Conservation (phyloP, 805 yeast genomes). For the Novakomyces olei region DNA sequence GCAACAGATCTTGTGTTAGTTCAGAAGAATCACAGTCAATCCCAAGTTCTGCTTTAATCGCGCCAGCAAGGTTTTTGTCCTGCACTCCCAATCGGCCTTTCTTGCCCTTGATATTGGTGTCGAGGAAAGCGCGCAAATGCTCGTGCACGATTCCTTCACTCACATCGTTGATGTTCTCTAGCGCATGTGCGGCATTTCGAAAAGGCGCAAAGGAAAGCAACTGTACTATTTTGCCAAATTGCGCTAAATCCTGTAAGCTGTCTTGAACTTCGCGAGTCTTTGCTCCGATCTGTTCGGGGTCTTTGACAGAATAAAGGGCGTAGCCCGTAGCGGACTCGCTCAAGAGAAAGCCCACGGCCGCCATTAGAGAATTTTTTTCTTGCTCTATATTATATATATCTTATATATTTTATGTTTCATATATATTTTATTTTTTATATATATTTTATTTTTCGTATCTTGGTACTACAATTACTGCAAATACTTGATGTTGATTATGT, state of each 20-base stretch:
- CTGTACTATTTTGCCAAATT: constrained; percentile 80
- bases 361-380: no score
- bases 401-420: neutral
- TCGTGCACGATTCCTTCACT: constrained; percentile 93
- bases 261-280: constrained; percentile 85
- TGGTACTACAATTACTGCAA: no score
- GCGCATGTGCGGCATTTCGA: constrained; percentile 88
- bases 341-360: constrained; percentile 50
- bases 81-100: constrained; percentile 60
- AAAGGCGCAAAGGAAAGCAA: constrained; percentile 91
- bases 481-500: no score
- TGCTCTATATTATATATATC: neutral
- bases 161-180: constrained; percentile 93
- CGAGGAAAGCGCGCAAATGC: constrained; percentile 69
- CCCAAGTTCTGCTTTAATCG: constrained; percentile 72
- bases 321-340: constrained; percentile 98
- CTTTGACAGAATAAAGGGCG: constrained; percentile 85
- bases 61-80: constrained; percentile 88
- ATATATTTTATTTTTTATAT: neutral
- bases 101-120: constrained; percentile 58
- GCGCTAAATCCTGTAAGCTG: constrained; percentile 62
- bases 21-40: constrained; percentile 82
- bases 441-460: neutral
- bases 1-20: constrained; percentile 77
- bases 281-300: constrained; percentile 85